Base-by-base conservation (phyloP, 371 early-diverging fungal species). In the Dichotomocladium elegans region DNA sequence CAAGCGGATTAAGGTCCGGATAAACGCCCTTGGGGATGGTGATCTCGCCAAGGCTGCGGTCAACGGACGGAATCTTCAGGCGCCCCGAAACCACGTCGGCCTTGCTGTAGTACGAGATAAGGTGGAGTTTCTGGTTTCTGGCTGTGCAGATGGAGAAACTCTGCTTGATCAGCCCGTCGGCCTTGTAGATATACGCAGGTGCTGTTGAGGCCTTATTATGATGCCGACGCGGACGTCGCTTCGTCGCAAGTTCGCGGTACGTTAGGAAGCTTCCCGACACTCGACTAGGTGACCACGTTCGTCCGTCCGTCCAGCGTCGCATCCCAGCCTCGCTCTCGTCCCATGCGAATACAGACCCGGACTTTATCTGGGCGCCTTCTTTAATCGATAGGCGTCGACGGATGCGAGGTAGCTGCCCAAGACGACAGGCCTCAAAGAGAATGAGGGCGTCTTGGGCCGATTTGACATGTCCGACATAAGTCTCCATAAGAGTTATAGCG, bases 231-330 rank as follows among this genome's bases (percentile, higher is more conserved):
- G 63, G 63, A 3, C 60, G 66, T 19, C 74, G 66, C 25, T 82
- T 73, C 33, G 82, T 81, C 37, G 85, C 86, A 2, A 89, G 74
- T 60, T 91, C 90, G 43, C 86, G 82, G 55, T 91, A 91, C 7
- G 88, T 90, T 14, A 91, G 58, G 58, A 91, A 91, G 54, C 83
- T 85, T n/a, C 91, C 90, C n/a, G 82, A 72, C 2, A 89, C 88
- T 29, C 94, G 80, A 47, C 87, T 87, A 1, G 93, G 90, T 14
- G 91, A 89, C 94, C 93, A 92, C 40, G 85, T 85, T 41, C 87
- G 81, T 11, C 93, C 92, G 60, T 94, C 95, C 3, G 95, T 94
- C 95, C 95, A 94, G 11, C 94, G 77, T 47, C 88, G 74, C 83
- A 94, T 93, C 0, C 94, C 91, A 2, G 90, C 83, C 57, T 92